Base-by-base conservation (phyloP, 768 basidiomycete genomes). In the Panaeolus cyanescens region DNA sequence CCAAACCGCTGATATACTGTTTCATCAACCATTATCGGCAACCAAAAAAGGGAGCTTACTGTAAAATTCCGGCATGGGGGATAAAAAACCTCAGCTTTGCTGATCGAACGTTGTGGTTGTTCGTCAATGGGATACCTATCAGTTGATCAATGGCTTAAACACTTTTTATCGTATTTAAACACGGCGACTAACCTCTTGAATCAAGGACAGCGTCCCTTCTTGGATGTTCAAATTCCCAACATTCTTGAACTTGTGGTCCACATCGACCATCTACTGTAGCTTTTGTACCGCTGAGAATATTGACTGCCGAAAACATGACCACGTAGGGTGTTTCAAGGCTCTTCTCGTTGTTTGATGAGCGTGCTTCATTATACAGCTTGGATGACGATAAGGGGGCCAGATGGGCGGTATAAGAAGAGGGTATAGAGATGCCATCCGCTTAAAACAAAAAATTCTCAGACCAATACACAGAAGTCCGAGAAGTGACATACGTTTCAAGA, bases 171-270 rank as follows among this genome's bases (percentile, higher is more conserved):
- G 53, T 7, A 42, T 20, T 56, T 45, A 58, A 20, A 59, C 56
- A 58, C 58, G 58, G 40, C n/a, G n/a, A 45, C 77, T 60, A 64
- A 92, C 95, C 94, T 74, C 80, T 80, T 19, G 80, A 74, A 71
- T 96, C 88, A 5, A 94, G 75, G 0, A 91, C 85, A 1, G 88
- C 81, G 70, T 96, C 93, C 58, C 84, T 82, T 61, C 93, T 78
- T 1, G 97, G 96, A 77, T 99, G 97, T 64, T 92, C 93, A 73
- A 99, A 99, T 64, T 92, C 90, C 97, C 97, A 99, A 67, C 96
- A 99, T 67, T 95, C 92, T 73, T 99, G 97, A 33, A 97, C 82
- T 65, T 86, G 86, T 1, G 88, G 81, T 13, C 95, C 95, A 76
- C 92, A 95, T 50, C 85, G 81, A 17, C 85, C 87, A 66, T 66